Evolutionary conservation across 2,329 filamentous ascomycete species (phyloP).

Genomic region (Colletotrichum sp.): DNA sequence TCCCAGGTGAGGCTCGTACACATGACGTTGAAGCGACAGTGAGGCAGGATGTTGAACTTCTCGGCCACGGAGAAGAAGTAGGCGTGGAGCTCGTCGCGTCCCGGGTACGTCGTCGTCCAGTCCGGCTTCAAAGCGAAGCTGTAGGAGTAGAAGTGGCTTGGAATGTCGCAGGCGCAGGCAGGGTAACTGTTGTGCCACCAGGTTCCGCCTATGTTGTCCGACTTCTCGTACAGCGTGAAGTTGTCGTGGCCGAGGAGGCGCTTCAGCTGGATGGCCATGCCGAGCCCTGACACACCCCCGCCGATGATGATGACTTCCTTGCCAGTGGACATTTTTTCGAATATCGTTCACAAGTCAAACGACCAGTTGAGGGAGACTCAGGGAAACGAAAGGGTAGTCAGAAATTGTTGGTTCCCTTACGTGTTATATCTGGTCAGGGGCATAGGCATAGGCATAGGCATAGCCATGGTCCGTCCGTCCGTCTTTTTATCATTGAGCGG

Average conservation of each 20-base stretch:
- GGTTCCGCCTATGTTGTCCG: constrained; percentile 25
- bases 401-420: fast-evolving
- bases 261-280: background rate
- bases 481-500: no score
- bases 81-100: constrained; percentile 29
- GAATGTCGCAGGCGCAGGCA: constrained; percentile 1
- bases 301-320: background rate
- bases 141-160: constrained; percentile 31
- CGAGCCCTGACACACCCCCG: background rate
- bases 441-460: no score
- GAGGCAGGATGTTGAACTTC: constrained; percentile 23
- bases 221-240: constrained; percentile 27
- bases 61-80: constrained; percentile 26
- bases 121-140: constrained; percentile 31
- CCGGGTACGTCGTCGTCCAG: constrained; percentile 29
- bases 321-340: background rate
- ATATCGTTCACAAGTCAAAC: no score
- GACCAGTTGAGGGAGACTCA: no score
- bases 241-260: constrained; percentile 10
- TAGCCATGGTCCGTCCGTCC: no score
- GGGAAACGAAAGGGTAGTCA: no score
- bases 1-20: background rate
- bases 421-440: no score
- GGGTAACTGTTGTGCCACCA: constrained; percentile 25
- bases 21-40: constrained; percentile 23